A percentile compares a stretch with the other conserved stretches of the same genome.
These are phyloP conservation scores for Colletotrichum kahawae DNA, from an alignment of 2,329 filamentous ascomycete genomes.

Conservation along the genomic window DNA sequence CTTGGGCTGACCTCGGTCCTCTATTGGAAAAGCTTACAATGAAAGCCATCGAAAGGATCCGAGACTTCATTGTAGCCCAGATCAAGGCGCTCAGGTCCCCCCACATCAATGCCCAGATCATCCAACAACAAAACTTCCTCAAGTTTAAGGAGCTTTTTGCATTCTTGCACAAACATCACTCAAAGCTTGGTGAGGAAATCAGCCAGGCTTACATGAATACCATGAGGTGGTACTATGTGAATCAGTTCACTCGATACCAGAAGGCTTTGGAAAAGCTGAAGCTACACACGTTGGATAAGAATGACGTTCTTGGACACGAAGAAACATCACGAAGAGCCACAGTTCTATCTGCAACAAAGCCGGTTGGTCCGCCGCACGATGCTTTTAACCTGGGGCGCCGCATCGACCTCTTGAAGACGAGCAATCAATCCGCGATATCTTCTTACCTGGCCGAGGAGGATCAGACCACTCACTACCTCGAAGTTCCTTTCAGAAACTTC, in stretches of 20 bases:
- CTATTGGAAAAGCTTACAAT: constrained; percentile 83
- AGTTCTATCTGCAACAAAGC: constrained; percentile 57
- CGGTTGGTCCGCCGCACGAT: constrained; percentile 72
- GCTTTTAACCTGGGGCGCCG: constrained; percentile 88
- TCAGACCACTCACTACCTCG: constrained; percentile 82
- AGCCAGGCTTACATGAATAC: constrained; percentile 95
- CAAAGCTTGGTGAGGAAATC: constrained; percentile 87
- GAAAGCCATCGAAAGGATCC: constrained; percentile 86
- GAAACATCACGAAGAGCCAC: constrained; percentile 69
- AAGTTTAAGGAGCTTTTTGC: constrained; percentile 86
- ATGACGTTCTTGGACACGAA: constrained; percentile 83
- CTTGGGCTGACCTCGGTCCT: constrained; percentile 82
- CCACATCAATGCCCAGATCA: constrained; percentile 95
- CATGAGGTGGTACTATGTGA: constrained; percentile 97
- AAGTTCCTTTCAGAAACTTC: constrained; percentile 91
- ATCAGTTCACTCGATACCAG: constrained; percentile 88
- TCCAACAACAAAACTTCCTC: constrained; percentile 91
- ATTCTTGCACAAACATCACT: constrained; percentile 84
- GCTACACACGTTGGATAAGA: constrained; percentile 81
- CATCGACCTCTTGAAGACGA: constrained; percentile 78
- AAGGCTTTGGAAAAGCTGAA: constrained; percentile 84
- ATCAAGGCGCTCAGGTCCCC: constrained; percentile 94
- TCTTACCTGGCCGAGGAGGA: constrained; percentile 94
- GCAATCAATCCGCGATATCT: constrained; percentile 77
- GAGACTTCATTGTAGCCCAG: constrained; percentile 92